Percentiles rank a stretch among this genome's conserved stretches.
phyloP scores from a whole-genome alignment of 768 basidiomycete genomes.

The Tylopilus intermedius region DNA sequence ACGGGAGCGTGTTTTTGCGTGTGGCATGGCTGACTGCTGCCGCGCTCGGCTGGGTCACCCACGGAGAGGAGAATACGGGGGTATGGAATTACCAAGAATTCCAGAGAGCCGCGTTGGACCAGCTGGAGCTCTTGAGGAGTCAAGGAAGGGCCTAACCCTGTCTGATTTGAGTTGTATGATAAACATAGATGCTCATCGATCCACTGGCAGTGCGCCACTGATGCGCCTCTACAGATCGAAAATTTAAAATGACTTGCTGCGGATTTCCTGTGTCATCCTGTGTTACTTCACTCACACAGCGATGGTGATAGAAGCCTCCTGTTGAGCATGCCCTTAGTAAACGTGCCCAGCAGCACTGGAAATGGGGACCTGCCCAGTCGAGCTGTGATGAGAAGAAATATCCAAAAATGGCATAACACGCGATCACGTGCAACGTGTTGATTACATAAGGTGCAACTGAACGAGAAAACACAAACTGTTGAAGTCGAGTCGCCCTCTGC shows the following conservation, averaged over 20 bases:
- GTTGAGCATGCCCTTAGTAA: no score
- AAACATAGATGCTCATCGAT: not conserved
- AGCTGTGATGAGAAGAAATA: not conserved
- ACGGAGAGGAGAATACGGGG: conserved; percentile 31
- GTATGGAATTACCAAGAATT: conserved; percentile 30
- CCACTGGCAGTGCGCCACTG: not conserved
- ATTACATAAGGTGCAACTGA: conserved; percentile 24
- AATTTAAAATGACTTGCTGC: not conserved
- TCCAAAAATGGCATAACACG: conserved; percentile 6
- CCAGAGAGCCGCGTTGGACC: conserved; percentile 21
- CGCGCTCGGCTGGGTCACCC: conserved; percentile 37
- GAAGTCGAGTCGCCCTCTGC: conserved; percentile 10
- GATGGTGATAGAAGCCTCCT: not conserved
- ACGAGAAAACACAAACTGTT: not conserved
- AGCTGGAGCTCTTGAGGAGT: conserved; percentile 20
- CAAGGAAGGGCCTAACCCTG: conserved; percentile 13
- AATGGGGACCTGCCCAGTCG: conserved; percentile 2
- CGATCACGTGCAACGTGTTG: conserved; percentile 25
- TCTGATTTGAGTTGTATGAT: not conserved
- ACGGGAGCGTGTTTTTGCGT: conserved; percentile 62
- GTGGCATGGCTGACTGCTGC: conserved; percentile 49
- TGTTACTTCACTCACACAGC: not conserved
- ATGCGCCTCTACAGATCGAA: not conserved
- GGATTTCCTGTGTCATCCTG: not conserved
- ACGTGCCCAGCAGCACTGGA: not conserved